phyloP scores from a whole-genome alignment of 2,329 filamentous ascomycete species.

The Scedosporium apiospermum region DNA sequence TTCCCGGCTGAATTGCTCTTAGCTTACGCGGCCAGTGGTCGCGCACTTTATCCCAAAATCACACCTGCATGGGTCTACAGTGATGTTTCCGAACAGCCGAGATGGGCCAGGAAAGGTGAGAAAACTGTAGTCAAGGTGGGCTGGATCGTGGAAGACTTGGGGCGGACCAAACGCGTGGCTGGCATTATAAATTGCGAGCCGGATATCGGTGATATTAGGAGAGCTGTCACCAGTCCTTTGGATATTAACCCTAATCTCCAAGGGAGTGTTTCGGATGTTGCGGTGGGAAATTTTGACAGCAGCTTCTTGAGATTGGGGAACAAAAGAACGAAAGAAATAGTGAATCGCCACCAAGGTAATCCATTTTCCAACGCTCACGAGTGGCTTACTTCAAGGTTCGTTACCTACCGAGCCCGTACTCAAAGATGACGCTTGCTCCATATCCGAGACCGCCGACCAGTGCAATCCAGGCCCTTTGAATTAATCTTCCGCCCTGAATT shows the following conservation, averaged over 20 bases:
- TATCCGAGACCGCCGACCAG: background rate
- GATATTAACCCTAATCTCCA: conserved; percentile 1
- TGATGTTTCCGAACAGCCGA: background rate
- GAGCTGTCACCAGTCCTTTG: background rate
- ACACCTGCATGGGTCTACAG: background rate
- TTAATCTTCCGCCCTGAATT: background rate
- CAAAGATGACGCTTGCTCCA: background rate
- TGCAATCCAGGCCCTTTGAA: background rate
- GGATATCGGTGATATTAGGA: background rate
- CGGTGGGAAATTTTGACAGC: background rate
- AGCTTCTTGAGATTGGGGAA: background rate
- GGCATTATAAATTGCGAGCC: background rate
- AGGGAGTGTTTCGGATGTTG: background rate
- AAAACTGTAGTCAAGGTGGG: background rate
- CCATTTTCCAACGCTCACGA: background rate
- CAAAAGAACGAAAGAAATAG: background rate
- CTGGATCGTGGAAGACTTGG: background rate
- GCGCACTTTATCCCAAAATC: background rate
- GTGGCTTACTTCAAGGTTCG: background rate
- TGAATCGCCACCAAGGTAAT: background rate
- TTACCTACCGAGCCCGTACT: background rate
- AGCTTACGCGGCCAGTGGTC: background rate
- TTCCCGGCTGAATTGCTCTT: background rate
- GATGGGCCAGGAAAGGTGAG: background rate
- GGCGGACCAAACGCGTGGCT: background rate